phyloP scores from a whole-genome alignment of 768 basidiomycete genomes.

The Clitopilus passeckerianus region DNA sequence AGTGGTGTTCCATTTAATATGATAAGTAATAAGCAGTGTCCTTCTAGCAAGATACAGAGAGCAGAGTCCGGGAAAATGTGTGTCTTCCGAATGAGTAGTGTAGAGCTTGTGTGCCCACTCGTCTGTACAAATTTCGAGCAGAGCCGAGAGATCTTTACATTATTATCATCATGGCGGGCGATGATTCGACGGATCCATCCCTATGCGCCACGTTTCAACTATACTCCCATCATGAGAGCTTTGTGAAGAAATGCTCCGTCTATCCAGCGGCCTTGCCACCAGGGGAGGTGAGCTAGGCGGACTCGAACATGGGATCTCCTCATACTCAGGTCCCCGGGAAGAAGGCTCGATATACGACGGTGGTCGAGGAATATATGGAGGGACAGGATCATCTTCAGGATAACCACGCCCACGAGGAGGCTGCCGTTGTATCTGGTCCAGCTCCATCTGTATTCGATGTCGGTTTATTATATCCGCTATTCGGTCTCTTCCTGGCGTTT shows the following conservation, averaged over 20 bases:
- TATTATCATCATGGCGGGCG: not conserved
- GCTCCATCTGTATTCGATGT: constrained; percentile 45
- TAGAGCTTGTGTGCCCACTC: too few species aligned
- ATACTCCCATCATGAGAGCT: not conserved
- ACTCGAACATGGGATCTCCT: constrained; percentile 7
- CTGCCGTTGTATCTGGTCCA: constrained; percentile 40
- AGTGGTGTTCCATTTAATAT: not conserved
- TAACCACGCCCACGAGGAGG: constrained; percentile 20
- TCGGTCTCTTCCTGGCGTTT: constrained; percentile 41
- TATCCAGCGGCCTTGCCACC: not conserved
- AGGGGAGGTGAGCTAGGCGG: constrained; percentile 9
- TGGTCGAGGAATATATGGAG: constrained; percentile 49
- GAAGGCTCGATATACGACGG: constrained; percentile 31
- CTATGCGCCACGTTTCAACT: not conserved
- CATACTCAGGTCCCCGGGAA: constrained; percentile 6
- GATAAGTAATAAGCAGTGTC: not conserved
- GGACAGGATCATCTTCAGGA: constrained; percentile 38
- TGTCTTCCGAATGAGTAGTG: too few species aligned
- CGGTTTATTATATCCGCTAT: constrained; percentile 35
- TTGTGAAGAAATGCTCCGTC: not conserved
- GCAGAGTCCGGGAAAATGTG: not conserved
- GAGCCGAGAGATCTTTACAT: not conserved
- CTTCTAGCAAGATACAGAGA: not conserved
- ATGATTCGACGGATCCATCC: not conserved
- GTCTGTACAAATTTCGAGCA: too few species aligned